Base-by-base conservation (phyloP, 805 yeast genomes). In the Pachysolen tannophilus region DNA sequence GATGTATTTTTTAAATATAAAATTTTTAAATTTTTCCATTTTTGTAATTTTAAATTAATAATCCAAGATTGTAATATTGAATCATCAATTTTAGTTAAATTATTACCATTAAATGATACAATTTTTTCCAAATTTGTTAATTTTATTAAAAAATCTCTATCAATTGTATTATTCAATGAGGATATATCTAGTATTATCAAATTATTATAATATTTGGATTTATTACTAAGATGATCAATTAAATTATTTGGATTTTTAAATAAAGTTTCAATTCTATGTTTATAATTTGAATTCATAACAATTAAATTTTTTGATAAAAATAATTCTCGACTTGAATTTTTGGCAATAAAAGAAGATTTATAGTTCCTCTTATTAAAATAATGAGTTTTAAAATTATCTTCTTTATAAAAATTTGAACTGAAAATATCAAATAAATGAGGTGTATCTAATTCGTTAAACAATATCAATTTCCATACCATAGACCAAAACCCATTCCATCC, bases 241-340 rank as follows among this genome's bases (percentile, higher is more conserved):
- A 34, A 26, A 9, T 35, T 39, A 19, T 50, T 34, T 1, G 53
- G 27, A 39, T 60, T 58, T 4, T 45, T 38, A 27, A 48, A 55
- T 2, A 60, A 38, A 5, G 62, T 49, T 39, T 61, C 66, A n/a
- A 60, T 43, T 20, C 67, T 38, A 38, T 60, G 64, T 24, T 47
- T 49, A 13, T 36, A 32, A 8, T 39, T 28, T 13, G 46, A 31
- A 1, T 47, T 43, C 26, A 46, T 43, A n/a, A n/a, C n/a, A 25
- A 38, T 19, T 8, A 39, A 35, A 5, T 29, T 28, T 10, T 21
- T 32, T 17, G 33, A 29, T 14, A 47, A 35, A 21, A 37, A 44
- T 0, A 45, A 18, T 2, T 39, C 36, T n/a, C 58, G 50, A 1
- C 45, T 30, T 8, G 42, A 34, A 18, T 49, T 52, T 20, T 48